Evolutionary conservation across 73 alveolate genomes (phyloP).

Genomic region (Paramecium tetraurelia): DNA sequence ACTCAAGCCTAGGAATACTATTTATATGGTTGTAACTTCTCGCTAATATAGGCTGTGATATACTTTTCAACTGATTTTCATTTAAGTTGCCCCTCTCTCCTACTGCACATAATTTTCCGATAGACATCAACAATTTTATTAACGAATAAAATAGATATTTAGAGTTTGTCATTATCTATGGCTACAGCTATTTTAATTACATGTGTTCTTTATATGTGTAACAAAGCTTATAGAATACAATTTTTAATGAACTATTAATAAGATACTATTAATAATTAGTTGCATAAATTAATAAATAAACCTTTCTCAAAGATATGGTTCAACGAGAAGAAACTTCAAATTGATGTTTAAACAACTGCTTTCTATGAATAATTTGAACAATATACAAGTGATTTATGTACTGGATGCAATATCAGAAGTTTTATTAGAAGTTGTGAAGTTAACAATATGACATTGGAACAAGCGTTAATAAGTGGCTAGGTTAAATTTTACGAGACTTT

Average conservation of each 20-base stretch:
- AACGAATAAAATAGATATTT: neutral
- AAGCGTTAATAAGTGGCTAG: neutral
- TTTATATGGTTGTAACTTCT: neutral
- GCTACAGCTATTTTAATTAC: neutral
- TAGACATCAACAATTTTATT: neutral
- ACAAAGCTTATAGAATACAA: neutral
- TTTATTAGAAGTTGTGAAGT: neutral
- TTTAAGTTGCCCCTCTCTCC: neutral
- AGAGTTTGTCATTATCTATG: neutral
- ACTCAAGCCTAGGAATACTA: neutral
- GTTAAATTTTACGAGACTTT: neutral
- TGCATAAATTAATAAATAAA: neutral
- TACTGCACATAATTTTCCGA: neutral
- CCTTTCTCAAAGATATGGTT: neutral
- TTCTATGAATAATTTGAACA: neutral
- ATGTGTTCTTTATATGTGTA: neutral
- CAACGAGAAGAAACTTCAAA: neutral
- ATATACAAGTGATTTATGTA: neutral
- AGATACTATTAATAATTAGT: neutral
- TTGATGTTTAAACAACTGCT: neutral
- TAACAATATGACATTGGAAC: neutral
- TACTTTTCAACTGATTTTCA: neutral
- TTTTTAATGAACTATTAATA: neutral
- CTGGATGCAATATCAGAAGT: neutral
- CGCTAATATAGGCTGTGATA: neutral